Evolutionary conservation across 2,329 filamentous ascomycete species (phyloP).

Genomic region (Botrytis sinoallii): DNA sequence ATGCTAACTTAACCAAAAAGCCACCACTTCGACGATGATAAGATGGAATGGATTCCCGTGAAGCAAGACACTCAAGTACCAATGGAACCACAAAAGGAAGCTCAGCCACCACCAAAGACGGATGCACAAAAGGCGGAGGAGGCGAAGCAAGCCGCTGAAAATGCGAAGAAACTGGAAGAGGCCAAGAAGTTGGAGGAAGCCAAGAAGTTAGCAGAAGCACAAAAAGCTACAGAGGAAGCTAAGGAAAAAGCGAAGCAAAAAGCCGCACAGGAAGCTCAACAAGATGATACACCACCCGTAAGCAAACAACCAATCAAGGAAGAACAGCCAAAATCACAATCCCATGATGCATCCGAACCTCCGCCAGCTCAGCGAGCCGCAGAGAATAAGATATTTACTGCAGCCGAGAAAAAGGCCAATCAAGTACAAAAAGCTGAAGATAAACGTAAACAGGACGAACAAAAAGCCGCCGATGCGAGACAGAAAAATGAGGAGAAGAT

Average conservation of each 20-base stretch:
- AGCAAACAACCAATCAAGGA: constrained; percentile 16
- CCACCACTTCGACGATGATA: constrained; percentile 43
- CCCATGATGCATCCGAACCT: constrained; percentile 11
- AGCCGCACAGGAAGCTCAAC: not conserved
- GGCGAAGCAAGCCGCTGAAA: constrained; percentile 28
- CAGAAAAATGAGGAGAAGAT: constrained; percentile 15
- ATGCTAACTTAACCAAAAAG: constrained; percentile 31
- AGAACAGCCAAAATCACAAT: not conserved
- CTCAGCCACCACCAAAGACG: constrained; percentile 19
- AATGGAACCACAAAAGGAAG: constrained; percentile 27
- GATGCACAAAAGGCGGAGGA: constrained; percentile 19
- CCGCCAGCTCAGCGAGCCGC: constrained; percentile 9
- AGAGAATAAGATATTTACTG: constrained; percentile 15
- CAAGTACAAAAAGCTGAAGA: constrained; percentile 17
- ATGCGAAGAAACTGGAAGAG: constrained; percentile 35
- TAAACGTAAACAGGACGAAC: constrained; percentile 17
- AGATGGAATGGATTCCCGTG: constrained; percentile 38
- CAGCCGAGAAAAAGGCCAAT: constrained; percentile 21
- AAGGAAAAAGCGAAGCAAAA: constrained; percentile 9
- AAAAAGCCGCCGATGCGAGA: constrained; percentile 15
- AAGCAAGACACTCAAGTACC: constrained; percentile 10
- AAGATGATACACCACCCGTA: constrained; percentile 9
- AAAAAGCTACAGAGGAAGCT: not conserved
- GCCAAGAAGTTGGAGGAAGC: constrained; percentile 8
- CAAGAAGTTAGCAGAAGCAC: not conserved